Base-by-base conservation (phyloP, 2,329 filamentous ascomycete species). In the Dactylonectria macrodidyma region DNA sequence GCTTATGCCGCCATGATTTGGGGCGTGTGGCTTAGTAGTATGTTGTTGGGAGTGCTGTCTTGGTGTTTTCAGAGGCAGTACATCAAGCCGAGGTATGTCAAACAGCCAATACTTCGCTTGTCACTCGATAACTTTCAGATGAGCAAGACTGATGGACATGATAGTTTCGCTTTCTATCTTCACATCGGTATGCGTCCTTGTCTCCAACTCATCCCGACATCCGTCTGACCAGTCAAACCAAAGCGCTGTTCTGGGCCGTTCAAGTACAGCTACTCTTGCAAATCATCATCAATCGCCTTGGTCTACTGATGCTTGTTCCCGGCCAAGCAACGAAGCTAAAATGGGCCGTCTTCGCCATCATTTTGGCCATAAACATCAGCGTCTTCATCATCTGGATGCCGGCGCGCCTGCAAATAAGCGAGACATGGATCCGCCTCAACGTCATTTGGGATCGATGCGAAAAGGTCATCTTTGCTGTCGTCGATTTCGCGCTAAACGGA, bases 301-400 rank as follows among this genome's bases (percentile, higher is more conserved):
- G 81, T 0, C 76, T 88, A 0, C 78, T 89, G 6, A 78, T 86
- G 30, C 78, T 81, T 0, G 76, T 85, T 44, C 80, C 78, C 1
- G 76, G 70, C 0, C 81, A 78, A 11, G 80, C 81, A 1, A 51
- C 66, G 0, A 76, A 68, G 7, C 76, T 88, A 9, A 87, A 87
- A 69, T 84, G 84, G 76, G 73, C 78, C 1, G 82, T 85, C 4
- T 81, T 85, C 0, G 52, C 77, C 1, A 36, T 87, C n/a, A 86
- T 89, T 62, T 79, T 82, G 2, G 64, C 79, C 2, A 80, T 89
- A 63, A 89, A 88, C 55, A 83, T 88, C 24, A 83, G 82, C 2
- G 86, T 88, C 2, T 87, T 86, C 54, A 80, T 78, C 62, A 87
- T 88, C 16, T 89, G 87, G 87, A 84, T 89, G 19, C 87, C 87